phyloP scores from a whole-genome alignment of 345 rosid species.

The Dipteronia dyeriana region DNA sequence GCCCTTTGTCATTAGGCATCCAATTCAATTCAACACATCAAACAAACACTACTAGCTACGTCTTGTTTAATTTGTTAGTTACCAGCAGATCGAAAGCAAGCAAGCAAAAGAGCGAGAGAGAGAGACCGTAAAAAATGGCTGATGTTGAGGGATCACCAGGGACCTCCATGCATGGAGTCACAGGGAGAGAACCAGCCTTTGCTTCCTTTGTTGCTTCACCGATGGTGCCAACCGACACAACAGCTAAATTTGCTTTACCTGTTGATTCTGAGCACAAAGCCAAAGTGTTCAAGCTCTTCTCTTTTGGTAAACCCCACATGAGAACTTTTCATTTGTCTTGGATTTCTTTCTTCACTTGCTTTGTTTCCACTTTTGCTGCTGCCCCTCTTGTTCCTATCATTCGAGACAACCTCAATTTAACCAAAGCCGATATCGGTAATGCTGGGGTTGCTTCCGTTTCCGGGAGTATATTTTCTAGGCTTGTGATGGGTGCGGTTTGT shows the following conservation, averaged over 20 bases:
- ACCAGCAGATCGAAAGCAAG: neutral
- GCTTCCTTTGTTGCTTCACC: conserved; percentile 69
- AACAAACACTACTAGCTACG: too few relatives aligned
- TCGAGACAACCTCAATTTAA: conserved; percentile 74
- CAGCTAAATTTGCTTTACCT: conserved; percentile 66
- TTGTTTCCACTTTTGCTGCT: conserved; percentile 87
- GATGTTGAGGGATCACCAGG: conserved; percentile 62
- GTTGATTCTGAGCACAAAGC: conserved; percentile 93
- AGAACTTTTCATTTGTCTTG: conserved; percentile 88
- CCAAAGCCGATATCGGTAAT: conserved; percentile 66
- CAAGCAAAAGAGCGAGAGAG: neutral
- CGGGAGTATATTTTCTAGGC: conserved; percentile 89
- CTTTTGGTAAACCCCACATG: conserved; percentile 85
- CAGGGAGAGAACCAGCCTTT: conserved; percentile 65
- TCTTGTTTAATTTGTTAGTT: too few relatives aligned
- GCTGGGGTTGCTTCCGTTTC: conserved; percentile 96
- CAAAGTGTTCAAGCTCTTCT: conserved; percentile 64
- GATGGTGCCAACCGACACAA: conserved; percentile 53
- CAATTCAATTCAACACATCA: conserved; percentile 17
- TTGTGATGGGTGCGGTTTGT: conserved; percentile 85
- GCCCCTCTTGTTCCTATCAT: conserved; percentile 92
- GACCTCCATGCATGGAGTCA: conserved; percentile 81
- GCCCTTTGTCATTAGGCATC: neutral
- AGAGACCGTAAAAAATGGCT: conserved; percentile 37
- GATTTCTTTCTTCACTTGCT: conserved; percentile 91